A percentile compares a stretch with the other conserved stretches of the same genome.
These are phyloP conservation scores for Chamaecrista fasciculata DNA, from an alignment of 306 rosid species.

Conservation along the genomic window DNA sequence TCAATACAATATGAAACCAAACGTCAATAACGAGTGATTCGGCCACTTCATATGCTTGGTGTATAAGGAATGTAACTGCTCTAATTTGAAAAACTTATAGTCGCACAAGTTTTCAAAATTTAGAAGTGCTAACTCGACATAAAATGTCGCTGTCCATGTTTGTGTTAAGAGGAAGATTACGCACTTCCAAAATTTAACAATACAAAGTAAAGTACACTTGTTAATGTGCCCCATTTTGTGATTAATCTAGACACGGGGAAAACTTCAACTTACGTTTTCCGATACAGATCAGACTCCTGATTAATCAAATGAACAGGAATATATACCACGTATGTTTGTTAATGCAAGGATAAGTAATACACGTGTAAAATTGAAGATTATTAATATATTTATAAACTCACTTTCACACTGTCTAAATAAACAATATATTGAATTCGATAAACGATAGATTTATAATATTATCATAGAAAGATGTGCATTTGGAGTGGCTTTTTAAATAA, in stretches of 20 bases:
- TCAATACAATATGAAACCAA: too few species aligned
- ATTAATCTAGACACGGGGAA: too few species aligned
- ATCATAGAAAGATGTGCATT: background rate
- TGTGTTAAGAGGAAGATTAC: background rate
- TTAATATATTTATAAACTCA: too few species aligned
- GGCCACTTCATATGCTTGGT: slow-evolving; percentile 24
- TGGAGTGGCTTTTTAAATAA: background rate
- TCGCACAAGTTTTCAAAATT: background rate
- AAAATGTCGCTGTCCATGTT: background rate
- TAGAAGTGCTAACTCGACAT: background rate
- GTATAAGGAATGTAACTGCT: slow-evolving; percentile 2
- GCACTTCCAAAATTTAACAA: too few species aligned
- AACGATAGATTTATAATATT: too few species aligned
- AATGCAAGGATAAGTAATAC: background rate
- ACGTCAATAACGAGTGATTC: background rate
- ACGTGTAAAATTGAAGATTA: background rate
- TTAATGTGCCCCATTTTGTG: too few species aligned
- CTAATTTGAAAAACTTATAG: background rate
- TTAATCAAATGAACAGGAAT: background rate
- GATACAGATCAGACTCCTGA: background rate
- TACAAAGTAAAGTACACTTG: too few species aligned
- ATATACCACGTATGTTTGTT: background rate
- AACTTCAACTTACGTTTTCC: background rate
- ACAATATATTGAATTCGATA: too few species aligned
- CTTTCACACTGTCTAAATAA: background rate